Evolutionary conservation across 257 asterid genomes (phyloP).

Genomic region (Ligustrum vulgare): DNA sequence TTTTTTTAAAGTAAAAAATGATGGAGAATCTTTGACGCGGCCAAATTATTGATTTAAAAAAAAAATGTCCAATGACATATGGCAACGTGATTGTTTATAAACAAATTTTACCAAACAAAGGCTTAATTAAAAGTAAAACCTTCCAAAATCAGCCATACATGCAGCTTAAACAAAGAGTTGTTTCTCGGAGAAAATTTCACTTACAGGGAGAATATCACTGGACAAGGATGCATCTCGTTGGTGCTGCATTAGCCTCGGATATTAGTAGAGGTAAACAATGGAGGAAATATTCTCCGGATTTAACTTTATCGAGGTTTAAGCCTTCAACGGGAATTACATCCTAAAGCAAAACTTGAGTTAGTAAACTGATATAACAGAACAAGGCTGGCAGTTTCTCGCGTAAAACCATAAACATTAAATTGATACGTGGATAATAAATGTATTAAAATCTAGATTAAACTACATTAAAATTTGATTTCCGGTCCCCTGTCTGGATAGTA

Average conservation of each 20-base stretch:
- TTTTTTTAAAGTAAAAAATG: too few species aligned
- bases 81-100: too few species aligned
- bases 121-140: neutral
- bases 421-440: neutral
- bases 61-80: too few species aligned
- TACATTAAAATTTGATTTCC: too few species aligned
- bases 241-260: constrained; percentile 30
- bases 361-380: neutral
- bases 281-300: constrained; percentile 30
- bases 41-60: too few species aligned
- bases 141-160: neutral
- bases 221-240: constrained; percentile 44
- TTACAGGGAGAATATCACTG: neutral
- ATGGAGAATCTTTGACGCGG: too few species aligned
- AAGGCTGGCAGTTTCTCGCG: neutral
- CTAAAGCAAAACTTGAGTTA: neutral
- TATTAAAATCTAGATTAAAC: neutral
- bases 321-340: constrained; percentile 31
- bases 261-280: constrained; percentile 37
- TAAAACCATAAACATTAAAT: neutral
- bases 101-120: neutral
- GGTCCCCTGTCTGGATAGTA: too few species aligned
- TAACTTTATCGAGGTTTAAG: constrained; percentile 26
- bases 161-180: neutral
- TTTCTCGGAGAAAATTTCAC: neutral